phyloP scores from a whole-genome alignment of 1,284 basidiomycete genomes.

The Testicularia cyperi region DNA sequence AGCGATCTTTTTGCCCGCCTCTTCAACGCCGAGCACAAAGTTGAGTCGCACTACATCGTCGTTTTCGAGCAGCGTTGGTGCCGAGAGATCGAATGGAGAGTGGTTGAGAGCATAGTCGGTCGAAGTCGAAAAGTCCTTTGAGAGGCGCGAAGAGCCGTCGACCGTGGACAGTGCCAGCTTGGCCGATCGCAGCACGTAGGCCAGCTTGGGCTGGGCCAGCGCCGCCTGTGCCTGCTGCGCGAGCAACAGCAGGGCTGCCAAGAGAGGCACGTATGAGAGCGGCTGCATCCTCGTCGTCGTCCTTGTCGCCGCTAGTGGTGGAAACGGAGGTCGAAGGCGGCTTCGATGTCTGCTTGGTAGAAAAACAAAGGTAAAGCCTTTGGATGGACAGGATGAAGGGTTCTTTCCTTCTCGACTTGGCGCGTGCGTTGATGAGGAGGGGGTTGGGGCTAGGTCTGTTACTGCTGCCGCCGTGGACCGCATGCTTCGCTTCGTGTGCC shows the following conservation, averaged over 20 bases:
- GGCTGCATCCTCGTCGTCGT: conserved; percentile 9
- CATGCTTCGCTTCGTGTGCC: too few relatives aligned
- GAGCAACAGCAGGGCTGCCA: conserved; percentile 8
- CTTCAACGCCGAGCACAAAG: conserved; percentile 29
- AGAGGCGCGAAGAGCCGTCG: conserved; percentile 36
- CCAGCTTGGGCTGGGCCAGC: conserved; percentile 24
- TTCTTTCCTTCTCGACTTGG: too few relatives aligned
- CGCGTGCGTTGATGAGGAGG: too few relatives aligned
- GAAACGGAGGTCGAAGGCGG: too few relatives aligned
- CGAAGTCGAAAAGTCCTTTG: conserved; percentile 24
- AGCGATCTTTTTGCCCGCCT: conserved; percentile 4
- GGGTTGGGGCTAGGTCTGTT: too few relatives aligned
- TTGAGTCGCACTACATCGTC: conserved; percentile 40
- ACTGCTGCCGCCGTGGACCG: too few relatives aligned
- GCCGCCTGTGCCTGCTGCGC: conserved; percentile 15
- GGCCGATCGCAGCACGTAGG: conserved; percentile 34
- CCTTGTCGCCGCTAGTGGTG: background rate
- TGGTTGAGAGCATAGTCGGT: conserved; percentile 19
- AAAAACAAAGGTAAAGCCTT: too few relatives aligned
- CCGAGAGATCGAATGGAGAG: conserved; percentile 17
- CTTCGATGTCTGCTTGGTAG: too few relatives aligned
- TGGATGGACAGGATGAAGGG: too few relatives aligned
- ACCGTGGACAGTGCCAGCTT: conserved; percentile 35
- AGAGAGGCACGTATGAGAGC: conserved; percentile 5
- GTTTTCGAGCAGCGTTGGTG: conserved; percentile 30